phyloP scores from a whole-genome alignment of 352 stramenopile genomes.

The Globisporangium emineosum region DNA sequence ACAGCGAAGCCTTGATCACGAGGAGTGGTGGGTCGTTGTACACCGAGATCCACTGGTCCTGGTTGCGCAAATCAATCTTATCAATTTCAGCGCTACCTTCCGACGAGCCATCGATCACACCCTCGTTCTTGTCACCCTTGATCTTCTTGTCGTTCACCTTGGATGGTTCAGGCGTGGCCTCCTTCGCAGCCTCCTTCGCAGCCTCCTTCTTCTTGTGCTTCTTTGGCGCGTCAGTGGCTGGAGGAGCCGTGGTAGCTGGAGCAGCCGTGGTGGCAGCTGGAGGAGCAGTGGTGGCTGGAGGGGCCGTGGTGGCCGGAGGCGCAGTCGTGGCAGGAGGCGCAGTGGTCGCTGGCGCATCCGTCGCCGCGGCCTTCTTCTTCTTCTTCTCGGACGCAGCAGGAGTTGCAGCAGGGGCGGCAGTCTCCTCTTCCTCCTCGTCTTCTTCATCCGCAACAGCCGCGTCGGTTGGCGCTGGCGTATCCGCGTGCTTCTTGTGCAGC shows the following conservation, averaged over 20 bases:
- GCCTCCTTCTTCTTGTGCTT: constrained; percentile 39
- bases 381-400: constrained; percentile 18
- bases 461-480: not conserved
- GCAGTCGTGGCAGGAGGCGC: constrained; percentile 30
- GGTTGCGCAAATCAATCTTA: constrained; percentile 77
- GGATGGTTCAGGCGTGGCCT: not conserved
- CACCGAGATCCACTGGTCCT: constrained; percentile 75
- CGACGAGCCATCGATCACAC: constrained; percentile 74
- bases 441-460: constrained; percentile 17
- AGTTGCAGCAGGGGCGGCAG: constrained; percentile 3
- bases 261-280: constrained; percentile 12
- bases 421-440: constrained; percentile 14
- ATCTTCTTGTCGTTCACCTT: constrained; percentile 67
- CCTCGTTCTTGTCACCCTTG: constrained; percentile 67
- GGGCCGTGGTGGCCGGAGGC: constrained; percentile 9
- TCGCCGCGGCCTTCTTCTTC: constrained; percentile 29
- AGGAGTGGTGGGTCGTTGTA: constrained; percentile 77
- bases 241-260: constrained; percentile 4
- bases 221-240: constrained; percentile 17
- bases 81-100: constrained; percentile 80
- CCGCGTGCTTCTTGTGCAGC: constrained; percentile 25
- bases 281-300: constrained; percentile 3
- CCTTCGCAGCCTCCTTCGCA: not conserved
- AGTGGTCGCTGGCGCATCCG: constrained; percentile 10
- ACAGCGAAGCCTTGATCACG: constrained; percentile 82